Evolutionary conservation across 1,284 basidiomycete species (phyloP).

Genomic region (Exsudoporus floridanus): DNA sequence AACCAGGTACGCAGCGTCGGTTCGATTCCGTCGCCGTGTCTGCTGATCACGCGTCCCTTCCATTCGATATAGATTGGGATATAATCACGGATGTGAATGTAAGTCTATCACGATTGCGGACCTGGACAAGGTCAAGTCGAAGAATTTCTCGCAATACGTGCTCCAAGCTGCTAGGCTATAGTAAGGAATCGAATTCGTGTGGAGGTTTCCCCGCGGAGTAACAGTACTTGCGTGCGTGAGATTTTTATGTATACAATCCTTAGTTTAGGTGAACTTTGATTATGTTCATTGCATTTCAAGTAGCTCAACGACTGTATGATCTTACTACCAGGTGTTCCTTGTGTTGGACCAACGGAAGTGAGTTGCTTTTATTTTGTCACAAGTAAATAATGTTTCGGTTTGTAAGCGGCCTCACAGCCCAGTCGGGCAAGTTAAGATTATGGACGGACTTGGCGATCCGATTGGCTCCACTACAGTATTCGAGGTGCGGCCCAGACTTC

Average conservation of each 20-base stretch:
- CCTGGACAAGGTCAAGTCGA: constrained; percentile 74
- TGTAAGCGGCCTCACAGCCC: too few species aligned
- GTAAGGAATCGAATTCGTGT: constrained; percentile 15
- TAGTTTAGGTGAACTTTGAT: neutral
- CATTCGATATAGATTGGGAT: constrained; percentile 57
- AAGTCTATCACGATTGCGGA: constrained; percentile 60
- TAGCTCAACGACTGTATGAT: too few species aligned
- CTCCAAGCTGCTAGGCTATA: constrained; percentile 40
- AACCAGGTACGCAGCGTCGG: constrained; percentile 46
- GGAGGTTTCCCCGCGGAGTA: too few species aligned
- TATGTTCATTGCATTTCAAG: neutral
- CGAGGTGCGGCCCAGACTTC: neutral
- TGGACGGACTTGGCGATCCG: neutral
- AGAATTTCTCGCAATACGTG: constrained; percentile 47
- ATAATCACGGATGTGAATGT: constrained; percentile 75
- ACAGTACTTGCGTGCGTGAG: neutral
- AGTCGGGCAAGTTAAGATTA: too few species aligned
- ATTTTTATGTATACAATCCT: neutral
- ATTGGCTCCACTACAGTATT: neutral
- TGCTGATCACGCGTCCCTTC: neutral
- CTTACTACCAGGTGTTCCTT: too few species aligned
- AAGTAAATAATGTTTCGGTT: too few species aligned
- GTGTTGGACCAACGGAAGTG: too few species aligned
- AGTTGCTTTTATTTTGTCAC: too few species aligned
- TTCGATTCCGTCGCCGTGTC: neutral